Conservation (phyloP, 805 yeast genomes). For the Tetrapisispora pingtungensis region DNA sequence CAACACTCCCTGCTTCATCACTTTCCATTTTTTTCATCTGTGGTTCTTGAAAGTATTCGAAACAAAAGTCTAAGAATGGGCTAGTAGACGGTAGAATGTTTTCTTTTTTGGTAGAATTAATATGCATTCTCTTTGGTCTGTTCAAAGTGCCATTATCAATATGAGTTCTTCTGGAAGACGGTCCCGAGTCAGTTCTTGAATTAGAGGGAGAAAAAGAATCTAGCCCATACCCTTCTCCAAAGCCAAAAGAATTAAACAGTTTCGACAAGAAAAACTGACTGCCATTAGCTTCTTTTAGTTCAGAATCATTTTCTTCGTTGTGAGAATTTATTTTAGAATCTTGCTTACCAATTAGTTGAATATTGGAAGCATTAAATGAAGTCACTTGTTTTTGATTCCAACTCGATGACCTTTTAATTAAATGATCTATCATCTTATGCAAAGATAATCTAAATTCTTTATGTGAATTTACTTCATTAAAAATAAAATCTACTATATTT, state of each 20-base stretch:
- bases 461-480: conserved; percentile 40
- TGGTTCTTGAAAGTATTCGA: conserved; percentile 94
- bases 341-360: conserved; percentile 21
- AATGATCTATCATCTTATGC: conserved; percentile 52
- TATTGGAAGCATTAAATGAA: conserved; percentile 18
- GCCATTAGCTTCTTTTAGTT: neutral
- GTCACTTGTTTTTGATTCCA: conserved; percentile 6
- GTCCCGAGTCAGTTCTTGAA: neutral
- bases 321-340: neutral
- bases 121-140: neutral
- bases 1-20: conserved; percentile 88
- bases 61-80: conserved; percentile 59
- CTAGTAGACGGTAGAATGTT: conserved; percentile 41
- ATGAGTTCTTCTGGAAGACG: neutral
- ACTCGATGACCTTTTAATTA: conserved; percentile 38
- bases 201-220: neutral
- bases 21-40: conserved; percentile 77
- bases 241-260: conserved; percentile 39
- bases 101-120: conserved; percentile 13
- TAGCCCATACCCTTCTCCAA: conserved; percentile 21
- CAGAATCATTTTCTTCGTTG: neutral
- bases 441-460: conserved; percentile 59
- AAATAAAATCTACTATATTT: conserved; percentile 62
- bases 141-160: neutral
- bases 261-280: conserved; percentile 1